phyloP scores from a whole-genome alignment of 257 asterid species.

The Nicotiana noctiflora region DNA sequence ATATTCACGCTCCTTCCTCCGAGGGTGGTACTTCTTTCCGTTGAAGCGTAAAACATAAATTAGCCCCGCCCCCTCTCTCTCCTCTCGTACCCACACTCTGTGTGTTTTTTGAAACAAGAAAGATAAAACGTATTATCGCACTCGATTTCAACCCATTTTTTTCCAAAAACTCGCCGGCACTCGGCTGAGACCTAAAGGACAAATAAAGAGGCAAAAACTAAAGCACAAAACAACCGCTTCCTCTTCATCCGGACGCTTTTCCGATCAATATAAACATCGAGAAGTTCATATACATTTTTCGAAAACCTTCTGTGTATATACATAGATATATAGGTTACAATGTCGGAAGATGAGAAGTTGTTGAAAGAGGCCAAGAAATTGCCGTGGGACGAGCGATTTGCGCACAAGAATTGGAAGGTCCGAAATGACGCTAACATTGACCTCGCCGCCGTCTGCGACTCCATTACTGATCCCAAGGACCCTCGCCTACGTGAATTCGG shows the following conservation, averaged over 20 bases:
- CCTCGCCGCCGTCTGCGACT: conserved; percentile 83
- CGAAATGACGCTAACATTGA: conserved; percentile 94
- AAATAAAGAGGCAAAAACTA: neutral
- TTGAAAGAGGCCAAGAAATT: conserved; percentile 99
- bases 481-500: conserved; percentile 91
- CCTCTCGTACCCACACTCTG: neutral
- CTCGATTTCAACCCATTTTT: conserved; percentile 12
- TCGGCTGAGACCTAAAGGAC: conserved; percentile 16
- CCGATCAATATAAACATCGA: neutral
- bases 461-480: conserved; percentile 96
- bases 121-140: conserved; percentile 15
- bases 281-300: neutral
- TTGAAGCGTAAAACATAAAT: conserved; percentile 33
- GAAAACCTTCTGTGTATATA: neutral
- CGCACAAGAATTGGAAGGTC: conserved; percentile 99
- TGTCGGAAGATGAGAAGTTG: conserved; percentile 99
- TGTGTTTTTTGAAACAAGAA: conserved; percentile 14
- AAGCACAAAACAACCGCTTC: conserved; percentile 13
- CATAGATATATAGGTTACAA: conserved; percentile 19
- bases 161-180: conserved; percentile 28
- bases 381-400: conserved; percentile 92
- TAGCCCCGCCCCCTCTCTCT: neutral
- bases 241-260: neutral
- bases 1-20: neutral
- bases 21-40: neutral